These are phyloP conservation scores for Boletus insuetus DNA, from an alignment of 768 basidiomycete genomes.

Conservation along the genomic window DNA sequence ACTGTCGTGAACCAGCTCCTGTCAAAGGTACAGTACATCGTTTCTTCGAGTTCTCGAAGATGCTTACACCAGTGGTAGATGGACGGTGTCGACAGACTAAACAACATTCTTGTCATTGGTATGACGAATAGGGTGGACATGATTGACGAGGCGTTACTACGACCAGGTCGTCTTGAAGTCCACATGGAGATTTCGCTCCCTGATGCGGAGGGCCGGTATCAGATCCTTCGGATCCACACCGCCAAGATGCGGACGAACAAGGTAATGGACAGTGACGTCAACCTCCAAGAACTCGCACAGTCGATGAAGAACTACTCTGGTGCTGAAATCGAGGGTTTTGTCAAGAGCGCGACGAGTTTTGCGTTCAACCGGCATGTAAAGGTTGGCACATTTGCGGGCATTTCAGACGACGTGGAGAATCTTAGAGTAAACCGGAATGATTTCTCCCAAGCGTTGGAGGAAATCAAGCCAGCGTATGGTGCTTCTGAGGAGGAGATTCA, in stretches of 20 bases:
- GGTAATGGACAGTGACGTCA: constrained; percentile 85
- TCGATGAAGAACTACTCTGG: constrained; percentile 97
- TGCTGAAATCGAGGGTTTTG: constrained; percentile 91
- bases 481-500: constrained; percentile 95
- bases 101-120: constrained; percentile 98
- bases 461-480: constrained; percentile 96
- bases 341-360: constrained; percentile 98
- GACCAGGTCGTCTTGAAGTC: constrained; percentile 97
- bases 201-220: constrained; percentile 86
- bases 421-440: constrained; percentile 83
- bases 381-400: constrained; percentile 95
- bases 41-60: background rate
- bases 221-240: constrained; percentile 96
- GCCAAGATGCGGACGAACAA: constrained; percentile 89
- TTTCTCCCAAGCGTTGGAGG: constrained; percentile 87
- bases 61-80: constrained; percentile 52
- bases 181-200: constrained; percentile 99
- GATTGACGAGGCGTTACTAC: constrained; percentile 97
- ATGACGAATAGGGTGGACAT: constrained; percentile 99
- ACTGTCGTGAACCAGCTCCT: constrained; percentile 97
- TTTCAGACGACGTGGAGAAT: constrained; percentile 93
- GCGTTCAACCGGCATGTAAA: constrained; percentile 98
- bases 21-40: constrained; percentile 66
- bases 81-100: constrained; percentile 98
- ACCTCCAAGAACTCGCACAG: constrained; percentile 75